phyloP scores from a whole-genome alignment of 2,329 filamentous ascomycete species.

The Alternaria solani region DNA sequence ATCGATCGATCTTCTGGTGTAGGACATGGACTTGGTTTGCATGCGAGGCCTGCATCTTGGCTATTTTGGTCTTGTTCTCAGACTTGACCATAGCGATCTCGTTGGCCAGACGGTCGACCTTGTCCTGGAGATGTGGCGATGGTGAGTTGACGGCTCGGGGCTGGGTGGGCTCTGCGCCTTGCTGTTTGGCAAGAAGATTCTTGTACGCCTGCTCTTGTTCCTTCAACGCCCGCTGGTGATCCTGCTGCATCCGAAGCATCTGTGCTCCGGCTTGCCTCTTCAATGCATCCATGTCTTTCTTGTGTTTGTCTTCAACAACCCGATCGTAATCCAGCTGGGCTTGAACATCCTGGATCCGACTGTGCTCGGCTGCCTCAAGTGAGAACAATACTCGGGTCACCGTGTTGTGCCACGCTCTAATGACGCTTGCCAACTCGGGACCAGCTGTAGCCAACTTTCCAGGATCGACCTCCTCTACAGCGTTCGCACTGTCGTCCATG shows the following conservation, averaged over 20 bases:
- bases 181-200: not conserved
- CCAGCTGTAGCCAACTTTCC: not conserved
- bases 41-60: not conserved
- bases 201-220: conserved; percentile 1
- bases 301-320: not conserved
- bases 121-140: not conserved
- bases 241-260: conserved; percentile 3
- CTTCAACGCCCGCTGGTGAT: conserved; percentile 3
- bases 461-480: not conserved
- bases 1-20: not conserved
- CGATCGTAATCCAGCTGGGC: conserved; percentile 8
- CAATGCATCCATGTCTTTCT: not conserved
- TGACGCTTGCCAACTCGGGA: not conserved
- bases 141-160: not conserved
- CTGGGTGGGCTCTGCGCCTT: not conserved
- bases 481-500: not conserved
- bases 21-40: not conserved
- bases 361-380: conserved; percentile 3
- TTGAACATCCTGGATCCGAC: conserved; percentile 2
- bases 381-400: conserved; percentile 1
- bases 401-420: not conserved
- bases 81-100: not conserved
- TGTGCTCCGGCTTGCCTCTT: not conserved
- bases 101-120: not conserved
- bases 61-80: not conserved